These are phyloP conservation scores for Skeletonema tropicum DNA, from an alignment of 108 stramenopile species.

Conservation along the genomic window DNA sequence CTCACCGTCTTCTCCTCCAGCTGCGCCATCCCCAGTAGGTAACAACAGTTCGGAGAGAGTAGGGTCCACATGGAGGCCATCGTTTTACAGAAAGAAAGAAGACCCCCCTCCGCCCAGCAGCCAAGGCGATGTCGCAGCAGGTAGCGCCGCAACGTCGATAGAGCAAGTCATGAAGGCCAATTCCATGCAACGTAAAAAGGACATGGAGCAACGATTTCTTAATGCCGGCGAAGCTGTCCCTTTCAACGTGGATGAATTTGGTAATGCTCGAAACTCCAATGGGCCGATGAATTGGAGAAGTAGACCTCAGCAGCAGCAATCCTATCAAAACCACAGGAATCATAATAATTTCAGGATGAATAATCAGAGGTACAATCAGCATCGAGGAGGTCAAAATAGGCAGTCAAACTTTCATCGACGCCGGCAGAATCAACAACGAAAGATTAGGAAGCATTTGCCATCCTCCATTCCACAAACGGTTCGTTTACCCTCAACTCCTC, in stretches of 20 bases:
- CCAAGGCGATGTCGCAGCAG: background rate
- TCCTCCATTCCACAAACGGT: slow-evolving; percentile 29
- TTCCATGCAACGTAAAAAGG: slow-evolving; percentile 23
- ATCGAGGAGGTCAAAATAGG: background rate
- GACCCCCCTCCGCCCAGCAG: background rate
- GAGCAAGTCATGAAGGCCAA: slow-evolving; percentile 37
- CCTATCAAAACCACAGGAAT: slow-evolving; percentile 5
- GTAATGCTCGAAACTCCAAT: slow-evolving; percentile 5
- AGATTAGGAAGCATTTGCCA: slow-evolving; percentile 8
- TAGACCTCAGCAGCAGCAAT: slow-evolving; percentile 15
- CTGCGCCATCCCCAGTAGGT: background rate
- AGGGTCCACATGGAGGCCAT: slow-evolving; percentile 13
- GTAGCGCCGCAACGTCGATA: slow-evolving; percentile 18
- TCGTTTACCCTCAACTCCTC: slow-evolving; percentile 75
- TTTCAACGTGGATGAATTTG: slow-evolving; percentile 23
- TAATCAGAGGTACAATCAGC: background rate
- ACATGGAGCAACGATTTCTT: slow-evolving; percentile 34
- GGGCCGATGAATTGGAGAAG: slow-evolving; percentile 15
- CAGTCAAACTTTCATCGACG: slow-evolving; percentile 2
- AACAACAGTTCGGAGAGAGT: background rate
- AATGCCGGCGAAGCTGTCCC: slow-evolving; percentile 43
- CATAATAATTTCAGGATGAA: slow-evolving; percentile 5
- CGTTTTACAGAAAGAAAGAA: slow-evolving; percentile 15
- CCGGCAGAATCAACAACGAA: background rate
- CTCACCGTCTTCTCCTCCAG: background rate